Evolutionary conservation across 495 filamentous ascomycete genomes (phyloP), one percentile per base, ranked within the genome.

Genomic region (Trichoderma virens): DNA sequence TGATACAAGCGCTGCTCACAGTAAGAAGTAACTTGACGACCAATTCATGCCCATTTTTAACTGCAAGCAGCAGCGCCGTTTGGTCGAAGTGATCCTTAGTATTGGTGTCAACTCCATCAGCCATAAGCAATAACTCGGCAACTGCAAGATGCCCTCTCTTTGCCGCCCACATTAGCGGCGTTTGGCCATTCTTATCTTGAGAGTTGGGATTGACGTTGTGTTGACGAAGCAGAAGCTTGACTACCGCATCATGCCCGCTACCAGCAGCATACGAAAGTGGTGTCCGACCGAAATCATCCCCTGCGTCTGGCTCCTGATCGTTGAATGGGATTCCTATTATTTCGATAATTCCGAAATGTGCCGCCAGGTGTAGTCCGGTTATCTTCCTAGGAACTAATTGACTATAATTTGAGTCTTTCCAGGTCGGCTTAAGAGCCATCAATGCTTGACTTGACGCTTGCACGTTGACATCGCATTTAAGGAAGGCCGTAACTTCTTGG

Each of bases 361-460:
- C 71, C 16, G 65, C 68, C 18, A 75, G 47, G 61, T 72, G 71
- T 32, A 74, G 16, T 27, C 62, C 67, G 8, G 39, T 66, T 27
- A 71, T 63, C 30, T 67, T 14, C 41, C 56, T 59, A 28, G 64
- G 56, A 39, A 68, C 23, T 35, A 20, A 5, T 62, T 67, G 64
- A 62, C 28, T 35, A 34, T 18, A 61, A 3, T 27, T 6, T 34
- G 16, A 35, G 27, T 30, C 4, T 28, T 13, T 30, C 9, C 27
- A 61, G 7, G 14, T 20, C 14, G 13, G 18, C 9, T 34, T 61
- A 34, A 14, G 25, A 3, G 27, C 39, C 20, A 27, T 60, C 45
- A 35, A 35, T 34, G 61, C 65, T 34, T 69, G 62, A 34, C 2
- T 61, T 4, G 65, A 67, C 8, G 67, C 64, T 3, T 60, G 11